These are phyloP conservation scores for Fusarium austroafricanum DNA, from an alignment of 2,329 filamentous ascomycete genomes.

Conservation along the genomic window DNA sequence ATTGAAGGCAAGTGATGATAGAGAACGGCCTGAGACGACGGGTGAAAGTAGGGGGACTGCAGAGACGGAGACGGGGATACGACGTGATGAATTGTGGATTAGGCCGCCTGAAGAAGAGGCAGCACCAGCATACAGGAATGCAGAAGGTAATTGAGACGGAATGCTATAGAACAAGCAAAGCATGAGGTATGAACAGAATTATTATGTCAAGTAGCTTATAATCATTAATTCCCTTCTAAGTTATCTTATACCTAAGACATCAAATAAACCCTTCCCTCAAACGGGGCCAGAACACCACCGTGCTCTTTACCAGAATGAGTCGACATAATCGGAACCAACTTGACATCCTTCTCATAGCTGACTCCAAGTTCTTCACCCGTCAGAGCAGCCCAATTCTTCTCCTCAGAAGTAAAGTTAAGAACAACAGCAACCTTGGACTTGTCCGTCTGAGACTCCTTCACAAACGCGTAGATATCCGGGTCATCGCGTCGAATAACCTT, in stretches of 20 bases:
- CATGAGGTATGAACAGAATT: too few relatives aligned
- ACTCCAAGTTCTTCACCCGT: slow-evolving; percentile 42
- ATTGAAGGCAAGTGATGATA: not conserved
- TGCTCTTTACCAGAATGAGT: slow-evolving; percentile 41
- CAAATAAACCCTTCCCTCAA: slow-evolving; percentile 50
- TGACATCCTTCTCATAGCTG: not conserved
- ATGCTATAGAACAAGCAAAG: too few relatives aligned
- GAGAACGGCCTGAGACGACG: not conserved
- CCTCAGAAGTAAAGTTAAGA: slow-evolving; percentile 49
- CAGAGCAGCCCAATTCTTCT: slow-evolving; percentile 44
- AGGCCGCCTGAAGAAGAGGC: not conserved
- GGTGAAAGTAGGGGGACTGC: not conserved
- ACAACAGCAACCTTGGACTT: slow-evolving; percentile 45
- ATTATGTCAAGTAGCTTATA: too few relatives aligned
- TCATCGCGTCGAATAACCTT: slow-evolving; percentile 42
- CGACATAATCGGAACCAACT: slow-evolving; percentile 46
- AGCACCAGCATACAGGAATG: too few relatives aligned
- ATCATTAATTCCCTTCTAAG: too few relatives aligned
- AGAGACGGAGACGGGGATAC: too few relatives aligned
- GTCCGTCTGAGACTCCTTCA: slow-evolving; percentile 46
- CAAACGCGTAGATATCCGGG: slow-evolving; percentile 44
- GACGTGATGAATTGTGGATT: slow-evolving; percentile 14
- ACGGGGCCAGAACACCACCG: slow-evolving; percentile 37
- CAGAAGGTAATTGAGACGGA: too few relatives aligned
- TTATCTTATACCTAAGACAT: slow-evolving; percentile 8